phyloP scores from a whole-genome alignment of 352 stramenopile species.

The Aphanomyces stellatus region DNA sequence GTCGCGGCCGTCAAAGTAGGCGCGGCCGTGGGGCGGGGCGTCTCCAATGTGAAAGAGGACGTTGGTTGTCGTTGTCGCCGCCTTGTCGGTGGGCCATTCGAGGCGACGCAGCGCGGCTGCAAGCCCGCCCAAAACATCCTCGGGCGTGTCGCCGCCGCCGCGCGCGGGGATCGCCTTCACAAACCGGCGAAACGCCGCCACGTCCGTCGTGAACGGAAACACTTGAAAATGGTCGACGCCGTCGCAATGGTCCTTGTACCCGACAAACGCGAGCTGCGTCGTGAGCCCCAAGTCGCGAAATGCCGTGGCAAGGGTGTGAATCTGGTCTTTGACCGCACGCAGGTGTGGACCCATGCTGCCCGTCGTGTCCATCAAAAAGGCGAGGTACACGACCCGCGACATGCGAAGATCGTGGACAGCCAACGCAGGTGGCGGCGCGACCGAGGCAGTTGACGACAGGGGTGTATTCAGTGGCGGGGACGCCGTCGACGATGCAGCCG shows the following conservation, averaged over 20 bases:
- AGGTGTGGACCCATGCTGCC: constrained; percentile 24
- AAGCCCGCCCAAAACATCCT: constrained; percentile 36
- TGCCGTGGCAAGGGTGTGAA: constrained; percentile 17
- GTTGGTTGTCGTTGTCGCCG: constrained; percentile 27
- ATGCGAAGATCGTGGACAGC: neutral
- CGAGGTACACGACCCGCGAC: neutral
- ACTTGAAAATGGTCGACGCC: constrained; percentile 30
- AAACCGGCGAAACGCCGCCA: constrained; percentile 27
- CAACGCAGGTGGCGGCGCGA: neutral
- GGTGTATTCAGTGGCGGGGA: too few species aligned
- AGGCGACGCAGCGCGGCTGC: constrained; percentile 22
- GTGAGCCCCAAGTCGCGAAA: constrained; percentile 22
- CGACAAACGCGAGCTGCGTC: constrained; percentile 28
- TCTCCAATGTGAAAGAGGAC: constrained; percentile 38
- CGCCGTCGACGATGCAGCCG: too few species aligned
- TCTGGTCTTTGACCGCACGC: constrained; percentile 27
- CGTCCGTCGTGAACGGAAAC: constrained; percentile 28
- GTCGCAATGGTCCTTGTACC: constrained; percentile 31
- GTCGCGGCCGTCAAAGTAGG: constrained; percentile 20
- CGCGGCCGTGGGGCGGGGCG: constrained; percentile 29
- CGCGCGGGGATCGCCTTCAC: constrained; percentile 20
- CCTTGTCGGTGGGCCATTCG: constrained; percentile 22
- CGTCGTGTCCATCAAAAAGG: constrained; percentile 23
- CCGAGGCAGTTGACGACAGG: too few species aligned
- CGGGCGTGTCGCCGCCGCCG: constrained; percentile 26